Evolutionary conservation across 306 rosid species (phyloP).

Genomic region (Glycine tomentella): DNA sequence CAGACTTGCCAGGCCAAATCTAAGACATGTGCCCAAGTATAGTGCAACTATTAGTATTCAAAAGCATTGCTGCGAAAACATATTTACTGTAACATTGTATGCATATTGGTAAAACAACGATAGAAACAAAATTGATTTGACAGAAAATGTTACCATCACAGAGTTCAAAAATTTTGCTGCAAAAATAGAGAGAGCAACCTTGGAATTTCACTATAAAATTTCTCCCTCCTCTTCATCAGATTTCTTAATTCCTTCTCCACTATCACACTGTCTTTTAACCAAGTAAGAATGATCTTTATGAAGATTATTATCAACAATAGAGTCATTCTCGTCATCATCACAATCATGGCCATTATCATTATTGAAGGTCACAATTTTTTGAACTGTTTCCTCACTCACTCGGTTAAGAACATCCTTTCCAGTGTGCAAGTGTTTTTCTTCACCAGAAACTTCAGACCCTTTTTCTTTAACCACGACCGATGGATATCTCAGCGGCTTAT

Average conservation of each 20-base stretch:
- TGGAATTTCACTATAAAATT: slow-evolving; percentile 56
- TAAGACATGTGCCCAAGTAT: not conserved
- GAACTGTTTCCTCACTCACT: slow-evolving; percentile 15
- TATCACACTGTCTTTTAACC: slow-evolving; percentile 19
- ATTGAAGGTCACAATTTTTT: slow-evolving; percentile 19
- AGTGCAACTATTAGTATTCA: not conserved
- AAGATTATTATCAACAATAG: not conserved
- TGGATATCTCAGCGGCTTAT: slow-evolving; percentile 71
- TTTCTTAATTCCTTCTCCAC: slow-evolving; percentile 44
- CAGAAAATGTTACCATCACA: slow-evolving; percentile 4
- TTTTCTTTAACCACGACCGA: slow-evolving; percentile 57
- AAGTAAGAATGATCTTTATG: slow-evolving; percentile 24
- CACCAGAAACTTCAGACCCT: slow-evolving; percentile 36
- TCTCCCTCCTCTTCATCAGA: slow-evolving; percentile 83
- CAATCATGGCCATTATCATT: slow-evolving; percentile 15
- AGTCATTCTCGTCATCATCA: slow-evolving; percentile 29
- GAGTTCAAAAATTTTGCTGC: slow-evolving; percentile 34
- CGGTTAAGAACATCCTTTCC: slow-evolving; percentile 44
- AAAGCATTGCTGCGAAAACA: not conserved
- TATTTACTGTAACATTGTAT: not conserved
- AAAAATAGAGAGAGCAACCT: slow-evolving; percentile 11
- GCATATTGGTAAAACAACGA: not conserved
- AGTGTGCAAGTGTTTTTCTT: slow-evolving; percentile 26
- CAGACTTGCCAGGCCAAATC: not conserved
- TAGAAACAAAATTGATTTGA: not conserved